Evolutionary conservation across 441 rosid species (phyloP).

Genomic region (Pelargonium citronellum): DNA sequence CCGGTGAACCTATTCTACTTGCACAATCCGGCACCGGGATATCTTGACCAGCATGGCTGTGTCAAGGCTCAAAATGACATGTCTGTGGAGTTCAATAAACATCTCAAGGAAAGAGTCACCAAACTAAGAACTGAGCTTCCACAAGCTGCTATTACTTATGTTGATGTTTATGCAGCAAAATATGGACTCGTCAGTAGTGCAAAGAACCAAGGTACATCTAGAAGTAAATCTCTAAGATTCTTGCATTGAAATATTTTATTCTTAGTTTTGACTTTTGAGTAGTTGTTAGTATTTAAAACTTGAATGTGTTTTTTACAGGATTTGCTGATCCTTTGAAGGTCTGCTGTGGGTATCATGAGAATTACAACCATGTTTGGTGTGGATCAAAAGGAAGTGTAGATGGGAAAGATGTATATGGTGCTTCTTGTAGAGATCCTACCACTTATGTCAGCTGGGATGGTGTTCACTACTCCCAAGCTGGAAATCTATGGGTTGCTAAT

Average conservation of each 20-base stretch:
- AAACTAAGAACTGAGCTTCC: conserved; percentile 47
- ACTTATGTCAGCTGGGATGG: conserved; percentile 75
- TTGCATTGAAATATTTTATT: neutral
- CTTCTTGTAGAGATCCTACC: conserved; percentile 54
- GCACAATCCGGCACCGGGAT: conserved; percentile 48
- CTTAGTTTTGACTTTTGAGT: neutral
- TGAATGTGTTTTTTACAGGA: conserved; percentile 35
- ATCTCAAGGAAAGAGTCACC: conserved; percentile 44
- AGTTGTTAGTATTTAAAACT: neutral
- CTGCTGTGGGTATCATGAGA: conserved; percentile 79
- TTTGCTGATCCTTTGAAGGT: conserved; percentile 60
- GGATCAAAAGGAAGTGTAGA: conserved; percentile 58
- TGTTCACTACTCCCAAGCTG: conserved; percentile 75
- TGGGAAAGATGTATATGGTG: conserved; percentile 49
- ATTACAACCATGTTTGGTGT: conserved; percentile 74
- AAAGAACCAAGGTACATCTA: conserved; percentile 37
- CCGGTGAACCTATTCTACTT: conserved; percentile 51
- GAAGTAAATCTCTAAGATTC: neutral
- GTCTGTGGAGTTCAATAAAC: conserved; percentile 52
- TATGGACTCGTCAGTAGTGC: conserved; percentile 48
- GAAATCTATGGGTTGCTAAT: conserved; percentile 62
- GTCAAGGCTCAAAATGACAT: conserved; percentile 48
- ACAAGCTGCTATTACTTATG: conserved; percentile 46
- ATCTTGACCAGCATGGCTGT: conserved; percentile 39
- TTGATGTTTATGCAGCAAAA: conserved; percentile 56